Conservation (phyloP, 176 grass and related monocot genomes). For the Oryza rufipogon region DNA sequence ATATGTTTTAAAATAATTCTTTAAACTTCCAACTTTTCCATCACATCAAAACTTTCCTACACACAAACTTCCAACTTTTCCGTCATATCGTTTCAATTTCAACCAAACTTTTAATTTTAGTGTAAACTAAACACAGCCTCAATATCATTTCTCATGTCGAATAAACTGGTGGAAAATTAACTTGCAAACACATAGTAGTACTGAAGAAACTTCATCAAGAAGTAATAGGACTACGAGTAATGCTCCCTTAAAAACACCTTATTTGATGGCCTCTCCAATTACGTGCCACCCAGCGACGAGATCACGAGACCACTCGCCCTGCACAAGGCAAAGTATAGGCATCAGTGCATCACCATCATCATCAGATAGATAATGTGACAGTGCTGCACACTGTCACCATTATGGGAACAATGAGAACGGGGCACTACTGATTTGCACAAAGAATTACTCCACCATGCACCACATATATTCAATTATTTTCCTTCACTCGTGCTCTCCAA, state of each 20-base stretch:
- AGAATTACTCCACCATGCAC: slow-evolving; percentile 29
- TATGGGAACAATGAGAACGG: slow-evolving; percentile 9
- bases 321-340: neutral
- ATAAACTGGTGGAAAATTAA: neutral
- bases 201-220: neutral
- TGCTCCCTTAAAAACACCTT: slow-evolving; percentile 2
- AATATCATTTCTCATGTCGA: neutral
- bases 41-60: no score
- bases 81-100: no score
- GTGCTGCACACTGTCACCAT: slow-evolving; percentile 30
- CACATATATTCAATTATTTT: slow-evolving; percentile 19
- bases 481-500: neutral
- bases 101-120: no score
- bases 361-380: neutral
- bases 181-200: neutral
- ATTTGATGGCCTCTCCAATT: neutral
- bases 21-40: no score
- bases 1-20: no score
- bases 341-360: neutral
- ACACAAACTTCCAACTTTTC: no score
- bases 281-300: slow-evolving; percentile 24
- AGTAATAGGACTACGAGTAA: neutral
- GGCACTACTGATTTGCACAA: neutral
- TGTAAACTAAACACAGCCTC: no score
- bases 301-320: neutral